A percentile compares a stretch with the other conserved stretches of the same genome.
Conservation (phyloP, 352 stramenopile species). For the Globisporangium yorkense region DNA sequence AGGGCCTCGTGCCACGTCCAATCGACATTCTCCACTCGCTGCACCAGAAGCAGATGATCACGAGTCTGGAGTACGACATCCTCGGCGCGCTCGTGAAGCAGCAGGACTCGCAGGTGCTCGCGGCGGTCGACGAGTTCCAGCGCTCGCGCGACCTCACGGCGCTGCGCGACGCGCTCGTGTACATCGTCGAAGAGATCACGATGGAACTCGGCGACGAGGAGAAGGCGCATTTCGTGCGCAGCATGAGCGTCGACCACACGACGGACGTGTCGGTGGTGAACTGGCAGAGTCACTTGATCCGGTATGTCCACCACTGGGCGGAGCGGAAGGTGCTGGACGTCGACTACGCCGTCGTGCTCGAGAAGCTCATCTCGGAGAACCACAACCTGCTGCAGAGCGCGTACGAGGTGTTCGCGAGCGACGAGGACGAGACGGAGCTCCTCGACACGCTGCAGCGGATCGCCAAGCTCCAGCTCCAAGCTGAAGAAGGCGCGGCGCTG, state of each 20-base stretch:
- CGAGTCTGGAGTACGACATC: slow-evolving; percentile 51
- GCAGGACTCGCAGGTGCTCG: slow-evolving; percentile 42
- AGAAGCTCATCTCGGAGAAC: slow-evolving; percentile 31
- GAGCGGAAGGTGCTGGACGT: slow-evolving; percentile 20
- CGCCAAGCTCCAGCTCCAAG: slow-evolving; percentile 50
- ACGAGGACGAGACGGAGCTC: slow-evolving; percentile 55
- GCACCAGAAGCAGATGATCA: slow-evolving; percentile 57
- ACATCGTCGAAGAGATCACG: slow-evolving; percentile 60
- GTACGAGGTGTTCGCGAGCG: slow-evolving; percentile 56
- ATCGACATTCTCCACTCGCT: slow-evolving; percentile 40
- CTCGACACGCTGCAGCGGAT: slow-evolving; percentile 70
- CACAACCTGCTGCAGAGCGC: slow-evolving; percentile 70
- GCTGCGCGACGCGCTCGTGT: slow-evolving; percentile 45
- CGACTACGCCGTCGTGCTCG: slow-evolving; percentile 33
- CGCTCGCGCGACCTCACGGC: slow-evolving; percentile 18
- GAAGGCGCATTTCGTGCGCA: slow-evolving; percentile 31
- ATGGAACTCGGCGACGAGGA: slow-evolving; percentile 59
- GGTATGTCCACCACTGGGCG: slow-evolving; percentile 46
- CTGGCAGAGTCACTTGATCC: slow-evolving; percentile 47
- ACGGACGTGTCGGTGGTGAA: slow-evolving; percentile 8
- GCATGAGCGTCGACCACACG: slow-evolving; percentile 14
- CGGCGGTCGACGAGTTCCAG: slow-evolving; percentile 35
- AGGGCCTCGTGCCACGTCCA: slow-evolving; percentile 13
- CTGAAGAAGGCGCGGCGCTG: slow-evolving; percentile 32
- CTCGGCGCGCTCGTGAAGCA: slow-evolving; percentile 54